Evolutionary conservation across 805 yeast genomes (phyloP).

Genomic region (Yarrowia osloensis): DNA sequence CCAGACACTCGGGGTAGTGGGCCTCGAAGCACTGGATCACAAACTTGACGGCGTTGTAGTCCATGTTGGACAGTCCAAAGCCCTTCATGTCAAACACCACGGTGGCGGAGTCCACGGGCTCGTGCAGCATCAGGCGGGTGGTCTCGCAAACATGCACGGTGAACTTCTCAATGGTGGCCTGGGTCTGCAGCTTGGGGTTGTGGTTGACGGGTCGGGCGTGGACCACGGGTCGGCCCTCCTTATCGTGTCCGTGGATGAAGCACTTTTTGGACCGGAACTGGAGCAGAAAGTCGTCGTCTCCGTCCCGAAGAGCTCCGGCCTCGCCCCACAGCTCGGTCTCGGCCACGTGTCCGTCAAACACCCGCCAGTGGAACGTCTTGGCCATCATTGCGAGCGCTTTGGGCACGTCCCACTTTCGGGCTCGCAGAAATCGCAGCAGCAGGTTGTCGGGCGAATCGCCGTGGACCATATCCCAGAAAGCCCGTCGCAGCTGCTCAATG

Average conservation of each 20-base stretch:
- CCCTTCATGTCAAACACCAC: conserved; percentile 87
- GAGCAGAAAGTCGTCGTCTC: conserved; percentile 48
- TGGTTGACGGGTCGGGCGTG: conserved; percentile 79
- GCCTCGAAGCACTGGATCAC: conserved; percentile 78
- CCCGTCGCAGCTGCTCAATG: conserved; percentile 48
- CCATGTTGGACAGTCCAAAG: conserved; percentile 89
- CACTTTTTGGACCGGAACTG: conserved; percentile 74
- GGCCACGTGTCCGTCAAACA: conserved; percentile 60
- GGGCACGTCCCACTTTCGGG: conserved; percentile 80
- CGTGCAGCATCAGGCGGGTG: conserved; percentile 71
- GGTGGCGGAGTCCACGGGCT: conserved; percentile 77
- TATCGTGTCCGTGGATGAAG: conserved; percentile 74
- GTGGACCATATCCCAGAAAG: conserved; percentile 63
- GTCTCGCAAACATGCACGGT: conserved; percentile 78
- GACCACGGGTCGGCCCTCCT: conserved; percentile 73
- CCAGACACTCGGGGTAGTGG: conserved; percentile 80
- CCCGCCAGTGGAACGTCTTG: conserved; percentile 74
- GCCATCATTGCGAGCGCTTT: conserved; percentile 70
- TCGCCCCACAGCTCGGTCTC: conserved; percentile 72
- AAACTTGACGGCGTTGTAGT: conserved; percentile 91
- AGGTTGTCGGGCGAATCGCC: conserved; percentile 81
- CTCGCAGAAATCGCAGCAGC: conserved; percentile 74
- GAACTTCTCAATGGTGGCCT: conserved; percentile 71
- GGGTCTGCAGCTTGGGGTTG: conserved; percentile 63
- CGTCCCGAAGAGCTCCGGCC: conserved; percentile 52